phyloP scores from a whole-genome alignment of 139 green algal species.

The Chlorella sp. region DNA sequence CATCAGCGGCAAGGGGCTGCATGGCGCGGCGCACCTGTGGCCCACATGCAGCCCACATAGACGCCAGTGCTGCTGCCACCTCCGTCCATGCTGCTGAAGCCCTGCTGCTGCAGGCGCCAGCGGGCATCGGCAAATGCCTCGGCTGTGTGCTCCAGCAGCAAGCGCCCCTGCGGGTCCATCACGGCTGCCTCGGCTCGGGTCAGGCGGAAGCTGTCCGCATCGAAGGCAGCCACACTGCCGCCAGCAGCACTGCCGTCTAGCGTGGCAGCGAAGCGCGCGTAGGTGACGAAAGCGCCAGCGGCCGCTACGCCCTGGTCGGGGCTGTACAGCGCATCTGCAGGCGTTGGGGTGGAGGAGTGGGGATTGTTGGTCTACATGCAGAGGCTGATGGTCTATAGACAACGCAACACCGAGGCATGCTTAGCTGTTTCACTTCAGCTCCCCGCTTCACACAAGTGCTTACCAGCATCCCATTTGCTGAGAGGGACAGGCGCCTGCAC shows the following conservation, averaged over 20 bases:
- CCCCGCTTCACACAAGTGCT: too few species aligned
- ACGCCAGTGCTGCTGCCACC: constrained; percentile 64
- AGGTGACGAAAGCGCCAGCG: background rate
- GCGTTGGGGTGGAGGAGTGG: background rate
- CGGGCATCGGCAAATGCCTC: constrained; percentile 30
- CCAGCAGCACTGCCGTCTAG: constrained; percentile 43
- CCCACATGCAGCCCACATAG: constrained; percentile 77
- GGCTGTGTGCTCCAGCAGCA: constrained; percentile 62
- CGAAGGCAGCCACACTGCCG: constrained; percentile 60
- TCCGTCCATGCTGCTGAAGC: constrained; percentile 9
- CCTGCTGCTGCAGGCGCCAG: background rate
- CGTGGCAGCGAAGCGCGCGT: constrained; percentile 70
- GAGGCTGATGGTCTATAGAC: background rate
- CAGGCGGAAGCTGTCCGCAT: constrained; percentile 64
- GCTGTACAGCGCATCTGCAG: constrained; percentile 8
- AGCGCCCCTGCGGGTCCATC: constrained; percentile 80
- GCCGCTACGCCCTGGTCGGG: background rate
- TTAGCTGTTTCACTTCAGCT: too few species aligned
- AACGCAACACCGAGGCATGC: background rate
- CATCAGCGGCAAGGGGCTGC: too few species aligned
- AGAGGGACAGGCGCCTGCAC: constrained; percentile 1
- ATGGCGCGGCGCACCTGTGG: constrained; percentile 32
- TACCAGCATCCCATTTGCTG: constrained; percentile 12
- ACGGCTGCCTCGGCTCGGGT: constrained; percentile 50
- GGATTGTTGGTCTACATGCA: background rate